Percentiles rank a stretch among this genome's conserved stretches.
Conservation (phyloP, 108 stramenopile species). For the Skeletonema tropicum region DNA sequence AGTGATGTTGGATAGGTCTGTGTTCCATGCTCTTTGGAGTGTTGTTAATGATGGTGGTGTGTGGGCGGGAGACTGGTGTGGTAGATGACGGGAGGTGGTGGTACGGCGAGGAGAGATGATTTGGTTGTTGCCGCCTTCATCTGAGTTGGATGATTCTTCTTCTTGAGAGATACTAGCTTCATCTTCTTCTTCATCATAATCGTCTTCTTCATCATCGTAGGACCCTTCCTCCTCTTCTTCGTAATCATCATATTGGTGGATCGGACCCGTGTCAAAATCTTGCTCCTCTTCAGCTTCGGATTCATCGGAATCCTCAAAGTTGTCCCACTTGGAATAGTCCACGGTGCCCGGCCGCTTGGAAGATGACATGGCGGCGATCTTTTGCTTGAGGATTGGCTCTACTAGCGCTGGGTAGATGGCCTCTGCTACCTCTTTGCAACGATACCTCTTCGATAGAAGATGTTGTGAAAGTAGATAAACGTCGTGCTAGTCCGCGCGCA, state of each 20-base stretch:
- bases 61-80: background rate
- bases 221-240: background rate
- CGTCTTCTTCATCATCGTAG: background rate
- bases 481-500: no score
- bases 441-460: no score
- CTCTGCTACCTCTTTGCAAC: no score
- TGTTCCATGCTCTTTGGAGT: constrained; percentile 6
- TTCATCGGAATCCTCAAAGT: constrained; percentile 4
- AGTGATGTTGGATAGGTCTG: background rate
- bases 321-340: constrained; percentile 12
- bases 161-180: background rate
- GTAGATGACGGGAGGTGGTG: background rate
- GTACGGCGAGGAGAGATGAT: background rate
- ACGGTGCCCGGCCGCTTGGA: constrained; percentile 11
- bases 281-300: background rate
- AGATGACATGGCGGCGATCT: constrained; percentile 3
- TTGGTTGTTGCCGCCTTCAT: no score
- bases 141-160: no score
- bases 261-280: background rate
- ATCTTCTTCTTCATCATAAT: background rate
- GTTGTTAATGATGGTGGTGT: background rate
- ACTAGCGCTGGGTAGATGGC: no score
- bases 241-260: background rate
- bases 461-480: no score
- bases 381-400: no score